These are phyloP conservation scores for Erigeron philadelphicus DNA, from an alignment of 140 eudicot genomes.

Conservation along the genomic window DNA sequence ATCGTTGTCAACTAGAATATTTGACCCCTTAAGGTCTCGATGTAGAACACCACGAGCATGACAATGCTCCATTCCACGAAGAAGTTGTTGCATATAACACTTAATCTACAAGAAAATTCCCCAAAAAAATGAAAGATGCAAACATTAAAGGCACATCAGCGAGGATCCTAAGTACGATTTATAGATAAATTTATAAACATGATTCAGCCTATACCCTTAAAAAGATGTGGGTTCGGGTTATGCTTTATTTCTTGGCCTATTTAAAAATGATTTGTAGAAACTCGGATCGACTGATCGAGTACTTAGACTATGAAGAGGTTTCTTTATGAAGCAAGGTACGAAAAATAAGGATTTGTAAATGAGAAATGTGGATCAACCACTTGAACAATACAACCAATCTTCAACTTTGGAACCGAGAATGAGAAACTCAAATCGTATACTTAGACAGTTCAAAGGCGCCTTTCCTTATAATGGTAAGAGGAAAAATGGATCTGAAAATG, in stretches of 20 bases:
- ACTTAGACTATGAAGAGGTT: too few species aligned
- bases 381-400: too few species aligned
- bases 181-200: background rate
- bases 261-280: too few species aligned
- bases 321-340: too few species aligned
- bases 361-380: too few species aligned
- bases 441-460: too few species aligned
- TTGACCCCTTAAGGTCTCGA: constrained; percentile 95
- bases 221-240: background rate
- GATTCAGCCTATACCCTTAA: constrained; percentile 1
- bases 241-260: background rate
- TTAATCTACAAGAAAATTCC: constrained; percentile 51
- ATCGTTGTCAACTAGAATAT: constrained; percentile 59
- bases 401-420: too few species aligned
- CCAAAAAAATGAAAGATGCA: constrained; percentile 5
- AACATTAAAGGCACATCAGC: background rate
- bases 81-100: constrained; percentile 85
- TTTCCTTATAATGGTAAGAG: too few species aligned
- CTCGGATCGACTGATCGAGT: too few species aligned
- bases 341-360: too few species aligned
- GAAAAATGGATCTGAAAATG: too few species aligned
- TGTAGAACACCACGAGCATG: constrained; percentile 82
- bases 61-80: constrained; percentile 78
- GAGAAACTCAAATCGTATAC: too few species aligned
- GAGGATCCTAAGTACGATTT: background rate